These are phyloP conservation scores for Xylaria sp. DNA, from an alignment of 2,329 filamentous ascomycete genomes.

Conservation along the genomic window DNA sequence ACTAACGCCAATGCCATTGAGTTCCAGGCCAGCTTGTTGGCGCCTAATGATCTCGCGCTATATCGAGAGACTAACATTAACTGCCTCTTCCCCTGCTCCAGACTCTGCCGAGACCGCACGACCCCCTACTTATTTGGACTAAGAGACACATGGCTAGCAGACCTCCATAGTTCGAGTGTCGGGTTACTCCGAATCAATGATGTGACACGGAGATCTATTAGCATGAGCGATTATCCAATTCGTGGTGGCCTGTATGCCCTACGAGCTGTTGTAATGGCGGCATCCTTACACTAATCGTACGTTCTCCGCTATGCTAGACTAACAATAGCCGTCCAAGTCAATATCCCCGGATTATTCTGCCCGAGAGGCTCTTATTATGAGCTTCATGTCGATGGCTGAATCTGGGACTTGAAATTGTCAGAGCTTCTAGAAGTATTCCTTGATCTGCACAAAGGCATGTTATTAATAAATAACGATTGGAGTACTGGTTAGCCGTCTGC, in stretches of 20 bases:
- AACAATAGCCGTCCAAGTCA: slow-evolving; percentile 11
- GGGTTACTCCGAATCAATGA: not conserved
- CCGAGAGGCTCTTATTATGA: not conserved
- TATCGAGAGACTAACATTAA: not conserved
- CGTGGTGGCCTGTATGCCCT: not conserved
- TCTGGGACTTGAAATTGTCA: not conserved
- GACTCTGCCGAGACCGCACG: not conserved
- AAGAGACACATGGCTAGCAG: not conserved
- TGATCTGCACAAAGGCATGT: not conserved
- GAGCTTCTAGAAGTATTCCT: slow-evolving; percentile 8
- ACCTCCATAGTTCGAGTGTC: not conserved
- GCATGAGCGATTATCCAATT: not conserved
- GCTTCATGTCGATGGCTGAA: not conserved
- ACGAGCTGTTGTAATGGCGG: not conserved
- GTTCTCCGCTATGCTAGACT: slow-evolving; percentile 2
- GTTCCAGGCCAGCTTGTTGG: not conserved
- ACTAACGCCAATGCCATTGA: not conserved
- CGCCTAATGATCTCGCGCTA: not conserved
- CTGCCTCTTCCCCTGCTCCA: not conserved
- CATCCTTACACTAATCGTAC: not conserved
- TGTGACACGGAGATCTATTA: too few relatives aligned
- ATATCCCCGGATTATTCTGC: not conserved
- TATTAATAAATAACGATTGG: not conserved
- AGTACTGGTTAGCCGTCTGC: too few relatives aligned
- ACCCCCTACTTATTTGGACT: not conserved